Conservation (phyloP, 2,329 filamentous ascomycete species). For the Fusarium ramigenum region DNA sequence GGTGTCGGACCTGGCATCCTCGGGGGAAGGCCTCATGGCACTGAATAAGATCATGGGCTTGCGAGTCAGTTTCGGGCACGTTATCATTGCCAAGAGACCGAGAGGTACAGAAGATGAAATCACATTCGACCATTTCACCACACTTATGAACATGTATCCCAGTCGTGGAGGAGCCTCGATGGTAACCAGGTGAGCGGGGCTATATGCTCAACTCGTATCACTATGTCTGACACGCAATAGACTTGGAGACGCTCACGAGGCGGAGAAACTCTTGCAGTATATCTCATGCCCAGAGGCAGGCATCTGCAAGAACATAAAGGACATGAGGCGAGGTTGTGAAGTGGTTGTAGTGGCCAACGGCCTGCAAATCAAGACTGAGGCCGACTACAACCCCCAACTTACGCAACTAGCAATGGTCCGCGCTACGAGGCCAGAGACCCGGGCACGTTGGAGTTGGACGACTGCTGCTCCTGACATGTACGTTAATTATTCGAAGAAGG, state of each 20-base stretch:
- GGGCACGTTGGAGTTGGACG: constrained; percentile 46
- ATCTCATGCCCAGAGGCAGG: constrained; percentile 17
- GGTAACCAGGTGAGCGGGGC: constrained; percentile 39
- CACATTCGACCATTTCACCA: constrained; percentile 38
- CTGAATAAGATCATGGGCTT: constrained; percentile 43
- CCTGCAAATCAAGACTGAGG: constrained; percentile 36
- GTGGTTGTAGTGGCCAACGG: constrained; percentile 33
- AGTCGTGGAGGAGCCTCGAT: constrained; percentile 45
- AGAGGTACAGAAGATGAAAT: constrained; percentile 37
- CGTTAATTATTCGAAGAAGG: not conserved
- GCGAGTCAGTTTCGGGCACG: constrained; percentile 47
- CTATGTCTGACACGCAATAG: constrained; percentile 23
- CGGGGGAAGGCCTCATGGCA: constrained; percentile 40
- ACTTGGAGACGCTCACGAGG: constrained; percentile 17
- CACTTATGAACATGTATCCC: constrained; percentile 42
- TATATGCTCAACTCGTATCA: not conserved
- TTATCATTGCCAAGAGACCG: constrained; percentile 42
- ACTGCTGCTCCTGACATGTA: constrained; percentile 50
- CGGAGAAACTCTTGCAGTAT: constrained; percentile 27
- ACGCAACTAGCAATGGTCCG: constrained; percentile 38
- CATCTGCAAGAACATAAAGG: constrained; percentile 22
- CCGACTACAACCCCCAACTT: not conserved
- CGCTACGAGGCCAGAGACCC: constrained; percentile 33
- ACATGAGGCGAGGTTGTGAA: constrained; percentile 27
- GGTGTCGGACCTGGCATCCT: constrained; percentile 22